Percentiles rank a stretch among this genome's conserved stretches.
Conservation (phyloP, 768 basidiomycete species). For the Agrocybe pediades region DNA sequence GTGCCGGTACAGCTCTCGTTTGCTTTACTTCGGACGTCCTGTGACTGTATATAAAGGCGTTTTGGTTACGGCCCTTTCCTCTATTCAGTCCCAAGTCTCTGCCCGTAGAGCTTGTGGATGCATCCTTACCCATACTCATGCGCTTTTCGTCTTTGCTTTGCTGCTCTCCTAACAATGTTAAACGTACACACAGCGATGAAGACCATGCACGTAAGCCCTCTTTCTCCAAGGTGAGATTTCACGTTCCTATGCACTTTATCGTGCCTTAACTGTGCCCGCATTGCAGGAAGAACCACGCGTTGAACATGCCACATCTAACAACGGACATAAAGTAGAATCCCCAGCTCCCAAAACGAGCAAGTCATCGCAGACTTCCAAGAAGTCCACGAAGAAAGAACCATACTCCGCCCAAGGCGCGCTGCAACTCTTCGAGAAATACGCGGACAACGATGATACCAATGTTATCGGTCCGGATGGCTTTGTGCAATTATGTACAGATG, state of each 20-base stretch:
- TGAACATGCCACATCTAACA: constrained; percentile 7
- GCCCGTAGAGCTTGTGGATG: constrained; percentile 32
- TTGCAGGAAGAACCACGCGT: constrained; percentile 9
- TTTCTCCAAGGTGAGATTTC: constrained; percentile 24
- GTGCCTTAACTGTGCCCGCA: not conserved
- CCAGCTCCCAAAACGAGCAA: constrained; percentile 4
- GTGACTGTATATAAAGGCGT: constrained; percentile 3
- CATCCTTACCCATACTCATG: constrained; percentile 49
- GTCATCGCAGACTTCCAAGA: constrained; percentile 15
- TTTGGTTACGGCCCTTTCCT: constrained; percentile 2
- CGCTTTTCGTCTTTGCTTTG: constrained; percentile 61
- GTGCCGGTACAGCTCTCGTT: constrained; percentile 1
- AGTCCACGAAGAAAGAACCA: constrained; percentile 32
- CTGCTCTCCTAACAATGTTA: constrained; percentile 57
- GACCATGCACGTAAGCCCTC: constrained; percentile 33
- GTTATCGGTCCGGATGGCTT: constrained; percentile 76
- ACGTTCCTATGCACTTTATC: not conserved
- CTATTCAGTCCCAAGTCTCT: constrained; percentile 11
- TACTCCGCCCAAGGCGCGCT: constrained; percentile 55
- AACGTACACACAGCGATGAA: constrained; percentile 52
- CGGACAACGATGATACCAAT: constrained; percentile 52
- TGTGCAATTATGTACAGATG: constrained; percentile 68
- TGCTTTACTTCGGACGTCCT: constrained; percentile 3
- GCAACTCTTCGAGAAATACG: constrained; percentile 62
- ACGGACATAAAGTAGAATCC: not conserved